Evolutionary conservation across 805 yeast genomes (phyloP).

Genomic region (Candida railenensis): DNA sequence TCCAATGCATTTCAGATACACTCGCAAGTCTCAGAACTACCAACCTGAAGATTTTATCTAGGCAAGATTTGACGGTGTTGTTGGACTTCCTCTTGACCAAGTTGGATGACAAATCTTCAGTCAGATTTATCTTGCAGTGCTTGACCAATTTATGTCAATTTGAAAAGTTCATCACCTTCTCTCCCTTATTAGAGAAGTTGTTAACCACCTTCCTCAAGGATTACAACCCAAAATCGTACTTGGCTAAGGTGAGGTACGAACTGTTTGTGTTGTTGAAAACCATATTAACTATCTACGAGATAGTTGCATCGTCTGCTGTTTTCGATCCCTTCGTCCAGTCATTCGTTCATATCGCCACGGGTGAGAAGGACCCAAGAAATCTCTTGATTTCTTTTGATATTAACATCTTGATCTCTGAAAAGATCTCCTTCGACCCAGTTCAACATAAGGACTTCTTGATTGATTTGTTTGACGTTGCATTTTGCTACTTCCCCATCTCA

Average conservation of each 20-base stretch:
- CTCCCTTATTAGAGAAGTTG: constrained; percentile 27
- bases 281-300: constrained; percentile 19
- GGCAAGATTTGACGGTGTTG: constrained; percentile 50
- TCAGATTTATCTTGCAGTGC: constrained; percentile 54
- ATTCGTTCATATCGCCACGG: constrained; percentile 68
- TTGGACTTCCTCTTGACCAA: constrained; percentile 62
- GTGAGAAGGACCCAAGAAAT: constrained; percentile 95
- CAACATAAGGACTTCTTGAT: constrained; percentile 46
- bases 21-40: constrained; percentile 23
- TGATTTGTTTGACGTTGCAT: constrained; percentile 81
- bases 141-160: constrained; percentile 41
- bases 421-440: constrained; percentile 27
- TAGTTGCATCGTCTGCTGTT: constrained; percentile 5
- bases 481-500: constrained; percentile 95
- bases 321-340: constrained; percentile 49
- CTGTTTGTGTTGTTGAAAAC: constrained; percentile 46
- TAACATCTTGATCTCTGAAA: constrained; percentile 44
- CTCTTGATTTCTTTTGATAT: constrained; percentile 66
- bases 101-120: constrained; percentile 59
- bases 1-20: constrained; percentile 40
- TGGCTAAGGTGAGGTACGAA: constrained; percentile 61
- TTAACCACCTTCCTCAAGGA: constrained; percentile 31
- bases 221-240: constrained; percentile 56
- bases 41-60: constrained; percentile 22
- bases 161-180: constrained; percentile 50